Conservation (phyloP, 352 stramenopile species). For the Detonula confervacea region DNA sequence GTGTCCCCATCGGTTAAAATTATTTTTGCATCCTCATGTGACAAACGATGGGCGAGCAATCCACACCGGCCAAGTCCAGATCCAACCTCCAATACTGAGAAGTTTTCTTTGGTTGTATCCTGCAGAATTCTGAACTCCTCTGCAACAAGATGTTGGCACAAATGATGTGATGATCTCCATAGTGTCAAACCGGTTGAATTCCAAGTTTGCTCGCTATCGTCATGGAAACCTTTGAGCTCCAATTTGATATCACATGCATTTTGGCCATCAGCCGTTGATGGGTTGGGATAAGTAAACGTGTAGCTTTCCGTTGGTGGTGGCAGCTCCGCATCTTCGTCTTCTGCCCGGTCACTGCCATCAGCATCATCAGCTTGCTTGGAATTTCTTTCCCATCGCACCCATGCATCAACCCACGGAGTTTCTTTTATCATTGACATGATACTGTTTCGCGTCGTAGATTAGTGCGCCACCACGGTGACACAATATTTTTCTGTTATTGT, state of each 20-base stretch:
- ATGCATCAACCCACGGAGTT: constrained; percentile 50
- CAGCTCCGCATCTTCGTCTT: constrained; percentile 20
- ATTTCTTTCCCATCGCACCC: constrained; percentile 49
- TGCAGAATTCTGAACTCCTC: constrained; percentile 4
- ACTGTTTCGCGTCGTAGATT: no score
- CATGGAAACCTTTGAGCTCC: constrained; percentile 30
- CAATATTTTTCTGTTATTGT: no score
- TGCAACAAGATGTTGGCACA: constrained; percentile 42
- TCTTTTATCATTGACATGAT: no score
- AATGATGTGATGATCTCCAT: constrained; percentile 47
- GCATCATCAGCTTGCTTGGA: constrained; percentile 15
- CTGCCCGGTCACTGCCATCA: not conserved
- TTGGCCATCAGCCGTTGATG: not conserved
- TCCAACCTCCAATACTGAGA: constrained; percentile 54
- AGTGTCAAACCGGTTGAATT: constrained; percentile 33
- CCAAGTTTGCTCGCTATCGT: constrained; percentile 31
- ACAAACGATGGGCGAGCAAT: constrained; percentile 51
- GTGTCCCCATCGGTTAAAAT: constrained; percentile 53
- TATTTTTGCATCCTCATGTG: constrained; percentile 15
- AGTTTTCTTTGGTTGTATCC: constrained; percentile 12
- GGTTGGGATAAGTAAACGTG: constrained; percentile 28
- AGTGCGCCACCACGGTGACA: no score
- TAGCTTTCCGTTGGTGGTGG: constrained; percentile 31
- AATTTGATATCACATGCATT: constrained; percentile 23
- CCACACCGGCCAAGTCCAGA: constrained; percentile 60